Conservation (phyloP, 2,329 filamentous ascomycete genomes). For the Talaromyces pinophilus region DNA sequence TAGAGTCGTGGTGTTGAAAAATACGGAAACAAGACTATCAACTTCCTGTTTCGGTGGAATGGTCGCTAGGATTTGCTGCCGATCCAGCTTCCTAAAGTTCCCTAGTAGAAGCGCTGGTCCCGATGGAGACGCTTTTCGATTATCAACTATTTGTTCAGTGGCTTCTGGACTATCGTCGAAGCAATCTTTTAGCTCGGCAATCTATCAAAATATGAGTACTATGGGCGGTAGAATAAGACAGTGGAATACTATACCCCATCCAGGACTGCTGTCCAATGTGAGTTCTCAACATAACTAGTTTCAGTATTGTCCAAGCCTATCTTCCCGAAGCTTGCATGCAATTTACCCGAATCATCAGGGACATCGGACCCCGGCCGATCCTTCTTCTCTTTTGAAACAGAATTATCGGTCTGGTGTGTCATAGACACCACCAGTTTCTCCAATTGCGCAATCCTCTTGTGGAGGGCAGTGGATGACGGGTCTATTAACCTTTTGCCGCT, state of each 20-base stretch:
- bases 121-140: background rate
- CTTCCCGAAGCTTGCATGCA: slow-evolving; percentile 17
- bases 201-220: background rate
- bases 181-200: slow-evolving; percentile 22
- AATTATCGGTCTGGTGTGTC: background rate
- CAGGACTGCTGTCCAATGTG: slow-evolving; percentile 22
- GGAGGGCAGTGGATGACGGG: slow-evolving; percentile 10
- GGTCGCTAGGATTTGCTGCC: slow-evolving; percentile 11
- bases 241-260: slow-evolving; percentile 7
- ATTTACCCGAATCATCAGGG: background rate
- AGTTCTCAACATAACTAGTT: slow-evolving; percentile 21
- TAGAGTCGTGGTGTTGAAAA: slow-evolving; percentile 17
- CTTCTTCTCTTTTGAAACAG: background rate
- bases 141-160: background rate
- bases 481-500: slow-evolving; percentile 19
- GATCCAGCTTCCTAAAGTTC: slow-evolving; percentile 10
- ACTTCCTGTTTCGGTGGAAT: slow-evolving; percentile 18
- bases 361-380: background rate
- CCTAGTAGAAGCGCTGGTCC: slow-evolving; percentile 18
- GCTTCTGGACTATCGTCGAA: slow-evolving; percentile 15
- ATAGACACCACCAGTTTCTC: slow-evolving; percentile 18
- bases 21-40: slow-evolving; percentile 19
- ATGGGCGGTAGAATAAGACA: too few species aligned
- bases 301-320: slow-evolving; percentile 19
- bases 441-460: slow-evolving; percentile 19